Evolutionary conservation across 805 yeast genomes (phyloP).

Genomic region (Tetrapisispora arboricola): DNA sequence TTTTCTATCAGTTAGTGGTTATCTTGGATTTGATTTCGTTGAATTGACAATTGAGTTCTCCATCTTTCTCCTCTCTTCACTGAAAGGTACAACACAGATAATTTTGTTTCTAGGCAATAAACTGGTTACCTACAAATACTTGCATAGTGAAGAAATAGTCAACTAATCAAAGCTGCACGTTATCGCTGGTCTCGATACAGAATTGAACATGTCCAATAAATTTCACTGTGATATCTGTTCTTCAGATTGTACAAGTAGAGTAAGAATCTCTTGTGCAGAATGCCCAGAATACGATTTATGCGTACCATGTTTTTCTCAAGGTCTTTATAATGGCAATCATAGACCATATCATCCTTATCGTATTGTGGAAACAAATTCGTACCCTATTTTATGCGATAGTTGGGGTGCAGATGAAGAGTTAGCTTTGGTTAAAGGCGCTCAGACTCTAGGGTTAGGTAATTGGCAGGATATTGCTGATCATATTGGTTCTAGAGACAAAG

Average conservation of each 20-base stretch:
- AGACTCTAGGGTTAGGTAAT: conserved; percentile 84
- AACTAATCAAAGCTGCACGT: too few species aligned
- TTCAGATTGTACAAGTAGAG: conserved; percentile 89
- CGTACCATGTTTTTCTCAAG: conserved; percentile 92
- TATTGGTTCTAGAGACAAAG: conserved; percentile 84
- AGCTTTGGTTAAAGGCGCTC: conserved; percentile 80
- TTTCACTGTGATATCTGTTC: conserved; percentile 95
- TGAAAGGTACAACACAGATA: too few species aligned
- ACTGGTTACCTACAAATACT: too few species aligned
- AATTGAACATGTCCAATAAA: conserved; percentile 32
- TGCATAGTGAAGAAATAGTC: too few species aligned
- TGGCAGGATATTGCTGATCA: conserved; percentile 98
- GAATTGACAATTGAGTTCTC: too few species aligned
- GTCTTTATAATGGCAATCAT: conserved; percentile 70
- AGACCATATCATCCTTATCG: conserved; percentile 90
- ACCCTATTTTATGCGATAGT: conserved; percentile 77
- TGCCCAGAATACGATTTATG: conserved; percentile 95
- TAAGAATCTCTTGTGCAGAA: conserved; percentile 82
- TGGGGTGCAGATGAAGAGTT: conserved; percentile 99
- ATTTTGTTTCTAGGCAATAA: too few species aligned
- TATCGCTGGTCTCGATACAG: too few species aligned
- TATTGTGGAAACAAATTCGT: conserved; percentile 88
- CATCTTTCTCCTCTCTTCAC: too few species aligned
- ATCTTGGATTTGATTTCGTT: too few species aligned
- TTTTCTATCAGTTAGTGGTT: too few species aligned